Evolutionary conservation across 2,329 filamentous ascomycete genomes (phyloP).

Genomic region (Hypoxylon sp.): DNA sequence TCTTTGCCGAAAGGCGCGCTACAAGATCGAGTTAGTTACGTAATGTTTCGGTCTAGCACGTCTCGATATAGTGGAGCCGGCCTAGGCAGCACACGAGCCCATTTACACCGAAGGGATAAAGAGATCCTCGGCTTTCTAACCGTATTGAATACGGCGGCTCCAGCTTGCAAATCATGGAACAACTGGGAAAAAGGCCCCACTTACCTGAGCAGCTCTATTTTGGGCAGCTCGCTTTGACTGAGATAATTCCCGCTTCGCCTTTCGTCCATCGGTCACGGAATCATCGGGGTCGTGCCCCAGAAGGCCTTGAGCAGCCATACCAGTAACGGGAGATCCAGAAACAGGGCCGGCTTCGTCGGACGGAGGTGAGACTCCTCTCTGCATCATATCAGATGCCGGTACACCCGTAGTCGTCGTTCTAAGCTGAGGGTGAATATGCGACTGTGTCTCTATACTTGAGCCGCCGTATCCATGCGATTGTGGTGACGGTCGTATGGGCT

Average conservation of each 20-base stretch:
- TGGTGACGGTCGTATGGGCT: conserved; percentile 44
- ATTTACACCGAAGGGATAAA: conserved; percentile 23
- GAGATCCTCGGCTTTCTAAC: conserved; percentile 27
- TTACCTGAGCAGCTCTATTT: conserved; percentile 95
- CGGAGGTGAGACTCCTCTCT: conserved; percentile 51
- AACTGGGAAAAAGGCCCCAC: conserved; percentile 52
- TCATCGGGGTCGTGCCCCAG: conserved; percentile 56
- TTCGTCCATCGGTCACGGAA: conserved; percentile 69
- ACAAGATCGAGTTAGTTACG: conserved; percentile 51
- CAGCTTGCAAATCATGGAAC: conserved; percentile 31
- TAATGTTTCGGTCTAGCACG: conserved; percentile 37
- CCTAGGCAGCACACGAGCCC: conserved; percentile 24
- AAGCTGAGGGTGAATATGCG: conserved; percentile 51
- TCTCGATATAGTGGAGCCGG: conserved; percentile 22
- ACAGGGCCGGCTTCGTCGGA: conserved; percentile 52
- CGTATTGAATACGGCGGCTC: conserved; percentile 29
- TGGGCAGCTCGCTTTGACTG: conserved; percentile 97
- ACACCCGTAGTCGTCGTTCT: conserved; percentile 47
- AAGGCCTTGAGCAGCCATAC: conserved; percentile 54
- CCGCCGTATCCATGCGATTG: conserved; percentile 51
- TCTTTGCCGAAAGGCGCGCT: conserved; percentile 97
- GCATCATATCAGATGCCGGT: conserved; percentile 53
- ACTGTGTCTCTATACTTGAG: conserved; percentile 46
- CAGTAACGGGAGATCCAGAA: conserved; percentile 49
- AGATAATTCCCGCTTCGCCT: conserved; percentile 91